Conservation (phyloP, 768 basidiomycete species). For the Cystobasidium ongulense region DNA sequence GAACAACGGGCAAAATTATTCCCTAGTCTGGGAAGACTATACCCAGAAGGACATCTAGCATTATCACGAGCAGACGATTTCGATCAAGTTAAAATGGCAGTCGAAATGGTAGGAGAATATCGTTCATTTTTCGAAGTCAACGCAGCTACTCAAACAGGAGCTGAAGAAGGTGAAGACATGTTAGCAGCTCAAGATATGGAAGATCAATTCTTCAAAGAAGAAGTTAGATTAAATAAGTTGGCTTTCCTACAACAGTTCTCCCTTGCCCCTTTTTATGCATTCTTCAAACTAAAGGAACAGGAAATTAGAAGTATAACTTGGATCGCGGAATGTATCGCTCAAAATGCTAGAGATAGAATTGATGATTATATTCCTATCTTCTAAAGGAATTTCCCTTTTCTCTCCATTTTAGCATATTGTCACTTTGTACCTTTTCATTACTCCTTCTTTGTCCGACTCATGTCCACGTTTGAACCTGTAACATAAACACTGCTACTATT, state of each 20-base stretch:
- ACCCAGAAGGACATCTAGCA: conserved; percentile 88
- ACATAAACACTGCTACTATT: too few relatives aligned
- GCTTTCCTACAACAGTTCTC: conserved; percentile 97
- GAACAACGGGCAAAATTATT: conserved; percentile 90
- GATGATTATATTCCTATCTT: conserved; percentile 28
- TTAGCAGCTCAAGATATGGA: conserved; percentile 59
- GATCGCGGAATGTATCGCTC: conserved; percentile 78
- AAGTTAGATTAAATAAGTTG: conserved; percentile 88
- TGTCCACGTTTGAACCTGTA: too few relatives aligned
- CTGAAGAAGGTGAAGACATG: conserved; percentile 43
- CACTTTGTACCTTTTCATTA: not conserved
- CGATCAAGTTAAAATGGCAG: conserved; percentile 77
- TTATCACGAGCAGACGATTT: conserved; percentile 90
- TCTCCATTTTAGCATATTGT: not conserved
- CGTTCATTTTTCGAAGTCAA: conserved; percentile 62
- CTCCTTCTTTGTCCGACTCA: not conserved
- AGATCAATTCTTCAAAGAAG: conserved; percentile 82
- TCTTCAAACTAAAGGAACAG: conserved; percentile 57
- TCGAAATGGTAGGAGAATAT: conserved; percentile 84
- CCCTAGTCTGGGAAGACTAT: conserved; percentile 85
- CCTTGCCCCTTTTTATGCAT: conserved; percentile 65
- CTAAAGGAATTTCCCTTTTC: not conserved
- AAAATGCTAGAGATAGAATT: conserved; percentile 89
- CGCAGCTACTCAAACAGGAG: conserved; percentile 47
- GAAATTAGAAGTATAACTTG: conserved; percentile 49